Conservation (phyloP, 176 grass and related monocot species). For the Bromus sterilis region DNA sequence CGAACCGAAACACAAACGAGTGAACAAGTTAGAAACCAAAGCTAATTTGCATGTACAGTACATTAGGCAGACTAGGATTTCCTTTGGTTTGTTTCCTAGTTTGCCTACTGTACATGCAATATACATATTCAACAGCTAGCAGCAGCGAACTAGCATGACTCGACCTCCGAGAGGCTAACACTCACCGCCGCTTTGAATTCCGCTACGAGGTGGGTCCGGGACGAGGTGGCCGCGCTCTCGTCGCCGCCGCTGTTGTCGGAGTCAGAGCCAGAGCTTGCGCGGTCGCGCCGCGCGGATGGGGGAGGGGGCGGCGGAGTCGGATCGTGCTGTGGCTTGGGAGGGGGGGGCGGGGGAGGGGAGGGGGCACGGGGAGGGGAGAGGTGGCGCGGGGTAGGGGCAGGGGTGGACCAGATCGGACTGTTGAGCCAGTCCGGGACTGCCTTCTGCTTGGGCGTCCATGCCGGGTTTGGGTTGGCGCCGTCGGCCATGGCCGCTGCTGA, state of each 20-base stretch:
- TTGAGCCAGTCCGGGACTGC: slow-evolving; percentile 85
- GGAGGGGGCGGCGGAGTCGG: slow-evolving; percentile 12
- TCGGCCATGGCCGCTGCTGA: slow-evolving; percentile 38
- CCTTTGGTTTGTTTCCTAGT: no score
- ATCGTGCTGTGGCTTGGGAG: slow-evolving; percentile 21
- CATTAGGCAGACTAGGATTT: no score
- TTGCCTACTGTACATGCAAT: no score
- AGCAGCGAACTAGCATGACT: neutral
- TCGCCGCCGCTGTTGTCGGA: no score
- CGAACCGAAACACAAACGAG: neutral
- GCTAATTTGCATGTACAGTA: no score
- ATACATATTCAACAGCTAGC: no score
- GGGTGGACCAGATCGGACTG: slow-evolving; percentile 83
- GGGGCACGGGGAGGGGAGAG: slow-evolving; percentile 29
- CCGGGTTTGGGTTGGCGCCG: slow-evolving; percentile 1
- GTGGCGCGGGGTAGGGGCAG: slow-evolving; percentile 22
- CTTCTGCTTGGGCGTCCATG: slow-evolving; percentile 21
- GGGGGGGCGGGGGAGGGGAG: slow-evolving; percentile 13
- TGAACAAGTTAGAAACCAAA: neutral
- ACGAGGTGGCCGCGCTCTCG: no score
- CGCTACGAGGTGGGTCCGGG: no score
- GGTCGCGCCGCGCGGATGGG: neutral
- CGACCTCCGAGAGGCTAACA: neutral
- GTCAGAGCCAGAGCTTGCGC: neutral
- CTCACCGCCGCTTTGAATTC: no score